Base-by-base conservation (phyloP, 129 eudicot genomes). In the Tanacetum coccineum region DNA sequence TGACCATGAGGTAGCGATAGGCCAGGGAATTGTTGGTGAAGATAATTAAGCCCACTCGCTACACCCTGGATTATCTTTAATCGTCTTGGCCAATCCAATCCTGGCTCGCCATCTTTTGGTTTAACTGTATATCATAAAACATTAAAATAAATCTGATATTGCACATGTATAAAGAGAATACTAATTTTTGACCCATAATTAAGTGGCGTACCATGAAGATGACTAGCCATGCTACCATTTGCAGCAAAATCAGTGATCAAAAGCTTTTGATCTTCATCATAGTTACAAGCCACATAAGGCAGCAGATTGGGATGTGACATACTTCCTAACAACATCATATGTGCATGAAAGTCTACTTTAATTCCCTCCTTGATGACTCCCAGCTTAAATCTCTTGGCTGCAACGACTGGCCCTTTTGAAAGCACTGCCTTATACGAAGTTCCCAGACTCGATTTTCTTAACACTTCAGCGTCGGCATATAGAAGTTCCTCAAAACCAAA, bases 201-300 rank as follows among this genome's bases (percentile, higher is more conserved):
- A 32, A 32, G 40, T 6, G 18, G 76, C 79, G 60, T 81, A 89
- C 94, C 90, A 79, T 89, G 96, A 50, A 89, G 94, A 70, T 79
- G 96, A 39, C 83, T 82, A 14, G 96, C 96, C 80, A 86, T 78
- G 87, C 96, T 89, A 10, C 94, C 94, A 70, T 79, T 83, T 13
- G 62, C 73, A 65, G 79, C 87, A 66, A 75, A 84, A 44, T 89
- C 85, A 62, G 71, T 70, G 62, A 89, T 77, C 81, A 89, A 79
- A 8, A 89, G 87, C 76, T 86, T 89, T 32, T 86, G 88, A 13
- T 84, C 88, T 28, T 68, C 84, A 56, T 81, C 73, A 39, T 84
- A 80, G 62, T 86, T 86, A 63, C 66, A 89, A 25, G 86, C 97
- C 77, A 89, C 80, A 63, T 86, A 81, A 36, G 97, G 87, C 30